phyloP scores from a whole-genome alignment of 2,329 filamentous ascomycete species.

The Pseudocercospora cruenta region DNA sequence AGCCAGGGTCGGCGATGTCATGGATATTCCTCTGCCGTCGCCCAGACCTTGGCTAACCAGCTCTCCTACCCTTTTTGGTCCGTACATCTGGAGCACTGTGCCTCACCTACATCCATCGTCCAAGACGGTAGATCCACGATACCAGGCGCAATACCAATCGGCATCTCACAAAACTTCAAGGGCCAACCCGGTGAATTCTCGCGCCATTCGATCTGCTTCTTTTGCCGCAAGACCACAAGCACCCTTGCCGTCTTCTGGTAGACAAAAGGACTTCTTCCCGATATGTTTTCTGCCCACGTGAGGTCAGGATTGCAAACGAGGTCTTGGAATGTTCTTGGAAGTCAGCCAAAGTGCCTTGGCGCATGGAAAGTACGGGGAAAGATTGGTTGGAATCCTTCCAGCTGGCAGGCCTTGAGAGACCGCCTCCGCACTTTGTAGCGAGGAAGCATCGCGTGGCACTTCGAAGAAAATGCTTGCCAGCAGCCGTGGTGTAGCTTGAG shows the following conservation, averaged over 20 bases:
- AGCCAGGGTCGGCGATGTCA: not conserved
- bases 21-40: conserved; percentile 14
- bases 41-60: conserved; percentile 19
- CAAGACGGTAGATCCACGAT: conserved; percentile 3
- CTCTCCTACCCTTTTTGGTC: conserved; percentile 3
- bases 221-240: conserved; percentile 1
- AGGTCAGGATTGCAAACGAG: conserved; percentile 7
- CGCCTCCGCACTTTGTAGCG: conserved; percentile 10
- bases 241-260: not conserved
- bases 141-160: not conserved
- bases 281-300: conserved; percentile 16
- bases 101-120: conserved; percentile 8
- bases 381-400: conserved; percentile 1
- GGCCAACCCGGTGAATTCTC: not conserved
- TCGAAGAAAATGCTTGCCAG: conserved; percentile 14
- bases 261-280: conserved; percentile 6
- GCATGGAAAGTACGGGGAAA: not conserved
- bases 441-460: conserved; percentile 16
- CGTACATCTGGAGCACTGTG: not conserved
- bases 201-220: conserved; percentile 1
- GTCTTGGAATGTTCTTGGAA: conserved; percentile 21
- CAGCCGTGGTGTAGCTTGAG: conserved; percentile 11
- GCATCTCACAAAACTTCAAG: not conserved
- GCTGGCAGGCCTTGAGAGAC: not conserved
- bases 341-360: conserved; percentile 12